Evolutionary conservation across 441 rosid species (phyloP).

Genomic region (Sinapis alba): DNA sequence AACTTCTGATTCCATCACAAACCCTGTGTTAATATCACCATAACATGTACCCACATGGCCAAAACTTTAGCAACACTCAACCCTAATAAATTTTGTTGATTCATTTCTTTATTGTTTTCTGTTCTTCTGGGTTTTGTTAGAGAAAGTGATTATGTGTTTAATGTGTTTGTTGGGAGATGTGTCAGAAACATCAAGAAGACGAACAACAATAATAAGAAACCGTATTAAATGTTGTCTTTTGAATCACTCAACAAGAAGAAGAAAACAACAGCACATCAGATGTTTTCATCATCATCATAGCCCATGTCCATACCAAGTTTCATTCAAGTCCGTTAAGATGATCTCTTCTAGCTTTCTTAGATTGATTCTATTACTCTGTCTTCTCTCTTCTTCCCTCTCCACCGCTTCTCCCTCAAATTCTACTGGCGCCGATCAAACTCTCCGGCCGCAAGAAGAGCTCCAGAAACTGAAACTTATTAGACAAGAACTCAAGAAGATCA

Average conservation of each 20-base stretch:
- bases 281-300: constrained; percentile 36
- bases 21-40: constrained; percentile 51
- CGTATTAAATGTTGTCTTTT: constrained; percentile 50
- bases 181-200: constrained; percentile 41
- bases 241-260: constrained; percentile 61
- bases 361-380: constrained; percentile 49
- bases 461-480: constrained; percentile 56
- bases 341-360: constrained; percentile 45
- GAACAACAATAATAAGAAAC: constrained; percentile 42
- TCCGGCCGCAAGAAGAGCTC: constrained; percentile 71
- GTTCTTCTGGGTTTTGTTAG: constrained; percentile 22
- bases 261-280: constrained; percentile 48
- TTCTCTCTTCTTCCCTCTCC: constrained; percentile 46
- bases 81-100: constrained; percentile 36
- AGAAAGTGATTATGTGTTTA: constrained; percentile 37
- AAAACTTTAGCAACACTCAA: constrained; percentile 56
- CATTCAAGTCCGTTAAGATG: constrained; percentile 51
- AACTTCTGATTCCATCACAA: constrained; percentile 49
- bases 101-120: constrained; percentile 12
- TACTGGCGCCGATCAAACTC: constrained; percentile 51
- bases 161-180: constrained; percentile 47
- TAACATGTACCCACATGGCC: constrained; percentile 63
- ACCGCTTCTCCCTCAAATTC: constrained; percentile 29
- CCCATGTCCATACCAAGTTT: constrained; percentile 30
- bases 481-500: constrained; percentile 68